phyloP scores from a whole-genome alignment of 2,329 filamentous ascomycete genomes.

The Penicillium brasilianum region DNA sequence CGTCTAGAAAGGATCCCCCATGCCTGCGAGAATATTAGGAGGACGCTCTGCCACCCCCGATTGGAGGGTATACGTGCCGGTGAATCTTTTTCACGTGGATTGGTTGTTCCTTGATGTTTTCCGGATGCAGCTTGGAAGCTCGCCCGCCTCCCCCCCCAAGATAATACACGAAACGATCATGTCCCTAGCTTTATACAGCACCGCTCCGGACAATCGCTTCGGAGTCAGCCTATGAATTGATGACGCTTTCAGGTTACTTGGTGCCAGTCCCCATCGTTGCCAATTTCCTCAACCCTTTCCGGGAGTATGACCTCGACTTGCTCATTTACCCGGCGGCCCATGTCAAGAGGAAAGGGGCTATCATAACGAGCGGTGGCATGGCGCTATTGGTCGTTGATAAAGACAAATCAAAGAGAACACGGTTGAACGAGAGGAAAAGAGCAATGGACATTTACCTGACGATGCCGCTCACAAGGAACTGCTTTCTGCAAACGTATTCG shows the following conservation, averaged over 20 bases:
- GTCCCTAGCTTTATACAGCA: slow-evolving; percentile 5
- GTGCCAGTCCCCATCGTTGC: background rate
- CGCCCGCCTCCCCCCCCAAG: background rate
- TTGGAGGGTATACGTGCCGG: slow-evolving; percentile 2
- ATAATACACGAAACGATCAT: slow-evolving; percentile 11
- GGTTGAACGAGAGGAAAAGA: background rate
- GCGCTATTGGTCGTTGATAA: background rate
- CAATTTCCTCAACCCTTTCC: background rate
- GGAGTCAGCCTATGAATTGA: slow-evolving; percentile 21
- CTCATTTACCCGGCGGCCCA: background rate
- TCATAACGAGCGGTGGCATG: background rate
- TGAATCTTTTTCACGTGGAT: slow-evolving; percentile 3
- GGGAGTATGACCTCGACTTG: background rate
- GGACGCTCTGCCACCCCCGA: background rate
- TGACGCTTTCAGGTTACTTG: slow-evolving; percentile 13
- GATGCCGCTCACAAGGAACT: background rate
- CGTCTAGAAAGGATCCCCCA: slow-evolving; percentile 59
- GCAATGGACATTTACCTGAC: background rate
- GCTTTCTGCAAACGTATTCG: background rate
- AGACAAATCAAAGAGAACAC: background rate
- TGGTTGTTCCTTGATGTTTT: background rate
- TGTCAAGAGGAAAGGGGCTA: background rate
- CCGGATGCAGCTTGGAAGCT: slow-evolving; percentile 2
- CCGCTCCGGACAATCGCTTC: slow-evolving; percentile 9
- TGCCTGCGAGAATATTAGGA: background rate